These are phyloP conservation scores for Diaporthe destruens DNA, from an alignment of 2,329 filamentous ascomycete genomes.

Conservation along the genomic window DNA sequence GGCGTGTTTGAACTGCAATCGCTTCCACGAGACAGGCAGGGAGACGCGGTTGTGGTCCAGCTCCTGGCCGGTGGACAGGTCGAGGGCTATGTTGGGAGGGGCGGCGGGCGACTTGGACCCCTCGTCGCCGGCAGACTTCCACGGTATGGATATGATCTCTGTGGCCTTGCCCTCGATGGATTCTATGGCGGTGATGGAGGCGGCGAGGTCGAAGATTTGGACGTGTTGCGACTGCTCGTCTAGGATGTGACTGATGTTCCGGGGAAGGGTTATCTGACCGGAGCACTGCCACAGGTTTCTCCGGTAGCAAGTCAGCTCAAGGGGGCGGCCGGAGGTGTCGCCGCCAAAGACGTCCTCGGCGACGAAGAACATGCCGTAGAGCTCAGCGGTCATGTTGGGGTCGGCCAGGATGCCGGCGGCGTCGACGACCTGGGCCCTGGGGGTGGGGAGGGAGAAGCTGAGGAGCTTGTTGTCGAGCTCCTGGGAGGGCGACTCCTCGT, in stretches of 20 bases:
- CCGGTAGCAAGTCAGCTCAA: slow-evolving; percentile 94
- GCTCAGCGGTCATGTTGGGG: slow-evolving; percentile 77
- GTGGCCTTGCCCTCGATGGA: slow-evolving; percentile 92
- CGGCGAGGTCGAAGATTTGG: slow-evolving; percentile 81
- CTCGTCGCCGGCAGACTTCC: slow-evolving; percentile 77
- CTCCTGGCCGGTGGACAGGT: slow-evolving; percentile 71
- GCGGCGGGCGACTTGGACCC: slow-evolving; percentile 63
- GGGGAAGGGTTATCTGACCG: slow-evolving; percentile 84
- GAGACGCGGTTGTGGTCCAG: slow-evolving; percentile 84
- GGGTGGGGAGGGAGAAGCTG: slow-evolving; percentile 76
- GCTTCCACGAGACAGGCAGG: slow-evolving; percentile 91
- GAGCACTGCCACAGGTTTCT: slow-evolving; percentile 96
- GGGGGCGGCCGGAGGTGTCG: slow-evolving; percentile 68
- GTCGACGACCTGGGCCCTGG: slow-evolving; percentile 73
- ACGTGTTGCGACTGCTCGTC: slow-evolving; percentile 83
- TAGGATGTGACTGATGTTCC: slow-evolving; percentile 75
- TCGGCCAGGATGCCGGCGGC: slow-evolving; percentile 74
- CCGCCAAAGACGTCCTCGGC: slow-evolving; percentile 83
- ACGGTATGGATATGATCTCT: slow-evolving; percentile 96
- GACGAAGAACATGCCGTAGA: slow-evolving; percentile 91
- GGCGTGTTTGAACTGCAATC: slow-evolving; percentile 94
- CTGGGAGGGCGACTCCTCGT: slow-evolving; percentile 63
- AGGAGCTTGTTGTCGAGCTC: slow-evolving; percentile 78
- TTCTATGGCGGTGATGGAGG: slow-evolving; percentile 87
- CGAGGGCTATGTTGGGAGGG: slow-evolving; percentile 67